Evolutionary conservation across 2,329 filamentous ascomycete genomes (phyloP), one percentile per base, ranked within the genome.

Genomic region (Colletotrichum spaethianum): DNA sequence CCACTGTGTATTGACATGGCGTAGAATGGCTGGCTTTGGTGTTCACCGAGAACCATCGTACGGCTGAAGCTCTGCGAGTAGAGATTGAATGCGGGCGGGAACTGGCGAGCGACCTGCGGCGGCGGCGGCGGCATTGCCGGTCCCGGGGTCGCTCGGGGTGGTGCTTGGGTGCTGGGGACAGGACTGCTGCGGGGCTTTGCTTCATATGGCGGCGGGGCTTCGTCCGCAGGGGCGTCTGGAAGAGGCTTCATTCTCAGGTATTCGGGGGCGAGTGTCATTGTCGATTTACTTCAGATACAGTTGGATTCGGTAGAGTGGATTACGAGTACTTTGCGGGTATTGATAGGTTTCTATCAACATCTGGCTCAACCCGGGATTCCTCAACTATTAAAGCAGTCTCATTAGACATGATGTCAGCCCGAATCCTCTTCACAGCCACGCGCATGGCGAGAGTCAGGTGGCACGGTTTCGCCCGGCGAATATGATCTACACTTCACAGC

Each of bases 81-180:
- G 52, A 75, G 65, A 44, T 68, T 74, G 67, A 75, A 75, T n/a
- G 50, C 56, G 3, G 67, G 63, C 14, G 74, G 74, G 60, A 75
- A 75, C 50, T 72, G 73, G 44, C 74, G 70, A 36, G 70, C 70
- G 18, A 72, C 52, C 38, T 72, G 63, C 50, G 63, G 26, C 9
- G 33, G 26, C 26, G 69, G 31, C 11, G 50, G 67, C 28, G n/a
- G 26, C 28, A 28, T 28, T 12, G 44, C 28, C 46, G 31, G 59
- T 38, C 28, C 44, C 23, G 60, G 53, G 46, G 44, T 48, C 26
- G 12, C 20, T 28, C 33, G 52, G 61, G 28, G 33, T 40, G 57
- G 16, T 38, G 14, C 26, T 38, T 8, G n/a, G 16, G 18, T 38
- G 4, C 40, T 53, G 26, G 64, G 57, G 23, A 50, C 57, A 42